Evolutionary conservation across 2,329 filamentous ascomycete species (phyloP), one percentile per base, ranked within the genome.

Genomic region (Aaosphaeria arxii): DNA sequence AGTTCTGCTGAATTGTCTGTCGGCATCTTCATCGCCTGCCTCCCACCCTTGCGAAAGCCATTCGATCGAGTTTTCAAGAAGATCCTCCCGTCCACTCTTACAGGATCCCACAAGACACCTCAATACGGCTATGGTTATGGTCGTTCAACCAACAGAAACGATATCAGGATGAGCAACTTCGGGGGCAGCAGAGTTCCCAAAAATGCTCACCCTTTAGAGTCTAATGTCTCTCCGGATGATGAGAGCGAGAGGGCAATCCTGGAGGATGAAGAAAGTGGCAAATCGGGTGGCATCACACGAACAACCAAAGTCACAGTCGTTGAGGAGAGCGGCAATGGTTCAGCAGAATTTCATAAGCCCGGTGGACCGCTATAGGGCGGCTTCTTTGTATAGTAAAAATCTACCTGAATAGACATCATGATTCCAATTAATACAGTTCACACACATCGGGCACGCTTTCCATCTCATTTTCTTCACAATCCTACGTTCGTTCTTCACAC

Each of bases 231-330:
- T n/a, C 49, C 46, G 5, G 58, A 63, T 36, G 55, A 56, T 33
- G 59, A 62, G 13, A 64, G 61, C 43, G 61, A 64, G 47, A 54
- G 57, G 9, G 59, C 58, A 3, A 62, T 64, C 5, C 30, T 64
- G n/a, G 51, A 57, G 5, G 55, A 59, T 1, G 52, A 53, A 3
- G 57, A 58, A n/a, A 24, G 17, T 24, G 48, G 52, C 17, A 59
- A 59, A 30, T 40, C 47, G 1, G 30, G 46, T 4, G 58, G 61
- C 6, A 64, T 64, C 11, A 53, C 54, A 46, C 61, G 62, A 43
- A 62, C 59, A 1, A 62, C 57, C 9, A 47, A 59, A 40, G 58
- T 62, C 13, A 56, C 53, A 3, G 49, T 63, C 6, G 43, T 40
- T 3, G 47, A 48, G 9, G 55, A 59, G 6, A 29, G 40, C 6